These are phyloP conservation scores for Oryza rufipogon DNA, from an alignment of 176 grass and related monocot species.

Conservation along the genomic window DNA sequence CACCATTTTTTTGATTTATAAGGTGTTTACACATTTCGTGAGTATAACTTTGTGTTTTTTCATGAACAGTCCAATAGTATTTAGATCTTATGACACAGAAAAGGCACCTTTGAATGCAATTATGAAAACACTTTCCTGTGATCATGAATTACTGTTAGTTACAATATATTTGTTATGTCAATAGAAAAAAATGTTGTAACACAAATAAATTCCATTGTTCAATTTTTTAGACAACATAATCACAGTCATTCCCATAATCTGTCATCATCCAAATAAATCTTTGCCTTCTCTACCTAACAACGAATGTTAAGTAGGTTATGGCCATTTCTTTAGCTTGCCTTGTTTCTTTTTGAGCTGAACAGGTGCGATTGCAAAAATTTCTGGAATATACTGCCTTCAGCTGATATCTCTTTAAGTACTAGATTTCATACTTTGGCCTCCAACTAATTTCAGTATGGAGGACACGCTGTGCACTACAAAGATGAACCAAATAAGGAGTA, in stretches of 20 bases:
- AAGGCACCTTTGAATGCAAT: not conserved
- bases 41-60: not conserved
- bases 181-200: not conserved
- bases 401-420: not conserved
- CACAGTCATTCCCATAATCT: not conserved
- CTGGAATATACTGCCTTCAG: constrained; percentile 4
- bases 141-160: not conserved
- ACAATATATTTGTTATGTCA: not conserved
- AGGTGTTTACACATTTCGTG: not conserved
- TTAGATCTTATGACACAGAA: not conserved
- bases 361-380: not conserved
- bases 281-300: not conserved
- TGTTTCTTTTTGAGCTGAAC: not conserved
- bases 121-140: not conserved
- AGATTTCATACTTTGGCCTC: not conserved
- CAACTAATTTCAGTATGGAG: constrained; percentile 73
- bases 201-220: not conserved
- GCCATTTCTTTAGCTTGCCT: not conserved
- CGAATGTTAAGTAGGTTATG: not conserved
- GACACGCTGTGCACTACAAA: constrained; percentile 48
- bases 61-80: not conserved
- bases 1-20: too few species aligned
- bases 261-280: not conserved
- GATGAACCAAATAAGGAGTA: constrained; percentile 48
- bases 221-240: not conserved